A percentile compares a stretch with the other conserved stretches of the same genome.
phyloP scores from a whole-genome alignment of 2,329 filamentous ascomycete genomes.

The Exophiala mesophila region DNA sequence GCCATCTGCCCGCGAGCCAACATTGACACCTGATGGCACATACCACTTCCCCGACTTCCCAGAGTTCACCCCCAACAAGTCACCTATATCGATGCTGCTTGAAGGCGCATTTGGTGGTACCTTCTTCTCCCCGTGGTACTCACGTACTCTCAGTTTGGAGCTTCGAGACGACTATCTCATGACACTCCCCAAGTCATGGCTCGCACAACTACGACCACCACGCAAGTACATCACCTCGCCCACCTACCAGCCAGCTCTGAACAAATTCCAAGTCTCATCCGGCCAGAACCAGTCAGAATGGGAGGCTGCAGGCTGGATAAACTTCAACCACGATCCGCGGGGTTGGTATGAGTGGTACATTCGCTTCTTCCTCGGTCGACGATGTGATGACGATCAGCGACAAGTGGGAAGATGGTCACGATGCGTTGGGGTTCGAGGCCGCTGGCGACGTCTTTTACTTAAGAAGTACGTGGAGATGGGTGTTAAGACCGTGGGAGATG shows the following conservation, averaged over 20 bases:
- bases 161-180: conserved; percentile 43
- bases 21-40: conserved; percentile 37
- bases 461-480: conserved; percentile 49
- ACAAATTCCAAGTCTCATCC: conserved; percentile 50
- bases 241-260: conserved; percentile 45
- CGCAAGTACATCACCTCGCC: conserved; percentile 36
- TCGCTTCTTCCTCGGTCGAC: conserved; percentile 47
- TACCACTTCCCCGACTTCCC: conserved; percentile 46
- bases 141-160: conserved; percentile 38
- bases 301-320: conserved; percentile 53
- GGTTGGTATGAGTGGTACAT: conserved; percentile 58
- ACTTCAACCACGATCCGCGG: conserved; percentile 48
- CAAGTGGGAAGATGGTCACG: conserved; percentile 50
- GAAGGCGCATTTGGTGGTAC: conserved; percentile 51
- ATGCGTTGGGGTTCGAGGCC: conserved; percentile 47
- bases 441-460: conserved; percentile 48
- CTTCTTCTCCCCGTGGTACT: conserved; percentile 48
- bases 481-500: conserved; percentile 44
- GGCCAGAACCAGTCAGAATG: conserved; percentile 53
- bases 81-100: conserved; percentile 48
- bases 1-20: conserved; percentile 36
- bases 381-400: conserved; percentile 50
- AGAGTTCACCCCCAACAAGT: conserved; percentile 50
- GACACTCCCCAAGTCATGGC: conserved; percentile 45
- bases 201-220: conserved; percentile 35